A percentile compares a stretch with the other conserved stretches of the same genome.
Evolutionary conservation across 805 yeast genomes (phyloP).

Genomic region (Brettanomyces bruxellensis): DNA sequence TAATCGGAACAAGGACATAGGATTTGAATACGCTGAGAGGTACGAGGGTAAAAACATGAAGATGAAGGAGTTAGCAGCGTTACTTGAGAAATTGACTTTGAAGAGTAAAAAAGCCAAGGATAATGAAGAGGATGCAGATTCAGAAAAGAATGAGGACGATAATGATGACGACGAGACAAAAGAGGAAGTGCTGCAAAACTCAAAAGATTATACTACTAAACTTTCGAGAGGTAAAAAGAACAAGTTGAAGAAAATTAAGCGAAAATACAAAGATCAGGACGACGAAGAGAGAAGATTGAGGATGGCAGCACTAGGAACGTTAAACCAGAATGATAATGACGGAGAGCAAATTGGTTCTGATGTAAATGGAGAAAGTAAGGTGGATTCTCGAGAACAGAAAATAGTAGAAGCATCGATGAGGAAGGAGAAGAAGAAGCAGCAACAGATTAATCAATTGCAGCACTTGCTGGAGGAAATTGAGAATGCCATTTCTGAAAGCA

Average conservation of each 20-base stretch:
- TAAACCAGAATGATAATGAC: constrained; percentile 42
- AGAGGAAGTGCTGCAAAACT: too few species aligned
- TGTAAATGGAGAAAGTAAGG: constrained; percentile 3
- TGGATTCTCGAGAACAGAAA: not conserved
- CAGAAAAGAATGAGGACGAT: constrained; percentile 22
- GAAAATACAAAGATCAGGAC: constrained; percentile 85
- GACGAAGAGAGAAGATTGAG: constrained; percentile 72
- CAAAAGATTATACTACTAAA: constrained; percentile 10
- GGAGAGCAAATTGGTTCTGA: constrained; percentile 2
- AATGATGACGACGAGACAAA: constrained; percentile 11
- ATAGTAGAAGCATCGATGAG: constrained; percentile 6
- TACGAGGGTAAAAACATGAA: constrained; percentile 18
- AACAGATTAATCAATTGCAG: constrained; percentile 21
- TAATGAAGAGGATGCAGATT: constrained; percentile 6
- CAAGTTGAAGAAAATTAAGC: constrained; percentile 71
- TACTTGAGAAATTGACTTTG: constrained; percentile 20
- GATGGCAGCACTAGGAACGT: constrained; percentile 77
- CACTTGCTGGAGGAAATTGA: constrained; percentile 24
- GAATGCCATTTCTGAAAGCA: constrained; percentile 8
- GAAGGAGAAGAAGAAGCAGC: constrained; percentile 19
- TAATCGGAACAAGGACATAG: constrained; percentile 22
- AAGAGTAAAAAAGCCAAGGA: constrained; percentile 5
- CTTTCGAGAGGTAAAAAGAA: constrained; percentile 72
- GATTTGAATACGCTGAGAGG: constrained; percentile 20
- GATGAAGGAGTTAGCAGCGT: constrained; percentile 20